phyloP scores from a whole-genome alignment of 352 stramenopile species.

The Phytophthora tubulina region DNA sequence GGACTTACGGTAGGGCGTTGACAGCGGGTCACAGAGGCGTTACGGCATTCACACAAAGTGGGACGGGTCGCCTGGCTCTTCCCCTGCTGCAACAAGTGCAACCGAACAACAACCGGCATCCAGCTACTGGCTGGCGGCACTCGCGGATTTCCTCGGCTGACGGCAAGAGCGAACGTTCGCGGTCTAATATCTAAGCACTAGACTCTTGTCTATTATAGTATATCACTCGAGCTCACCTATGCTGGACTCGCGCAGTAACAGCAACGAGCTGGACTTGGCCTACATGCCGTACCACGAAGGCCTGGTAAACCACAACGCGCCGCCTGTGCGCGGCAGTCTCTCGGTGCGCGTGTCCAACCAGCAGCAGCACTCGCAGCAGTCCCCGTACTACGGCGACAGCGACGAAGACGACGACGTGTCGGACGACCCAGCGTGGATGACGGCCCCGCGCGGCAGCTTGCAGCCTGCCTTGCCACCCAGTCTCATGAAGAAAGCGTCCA shows the following conservation, averaged over 20 bases:
- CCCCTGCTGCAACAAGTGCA: constrained; percentile 26
- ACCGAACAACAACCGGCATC: constrained; percentile 15
- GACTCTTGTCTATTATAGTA: neutral
- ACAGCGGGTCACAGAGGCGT: constrained; percentile 6
- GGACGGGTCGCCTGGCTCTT: neutral
- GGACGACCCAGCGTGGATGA: constrained; percentile 79
- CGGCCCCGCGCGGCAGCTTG: constrained; percentile 63
- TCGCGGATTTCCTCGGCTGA: constrained; percentile 26
- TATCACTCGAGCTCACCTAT: constrained; percentile 6
- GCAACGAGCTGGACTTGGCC: constrained; percentile 47
- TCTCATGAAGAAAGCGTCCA: constrained; percentile 73
- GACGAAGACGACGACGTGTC: constrained; percentile 73
- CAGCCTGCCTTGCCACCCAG: constrained; percentile 62
- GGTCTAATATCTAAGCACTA: neutral
- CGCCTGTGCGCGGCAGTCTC: constrained; percentile 46
- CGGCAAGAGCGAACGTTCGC: neutral
- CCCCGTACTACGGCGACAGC: constrained; percentile 40
- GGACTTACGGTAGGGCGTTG: neutral
- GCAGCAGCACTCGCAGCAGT: constrained; percentile 35
- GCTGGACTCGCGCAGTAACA: constrained; percentile 33
- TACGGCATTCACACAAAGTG: constrained; percentile 17
- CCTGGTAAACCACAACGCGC: constrained; percentile 50
- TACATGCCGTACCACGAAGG: constrained; percentile 68
- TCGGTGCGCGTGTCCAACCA: constrained; percentile 40
- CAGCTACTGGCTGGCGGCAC: constrained; percentile 8